phyloP scores from a whole-genome alignment of 163 green algal genomes.

The Scenedesmus sp. region DNA sequence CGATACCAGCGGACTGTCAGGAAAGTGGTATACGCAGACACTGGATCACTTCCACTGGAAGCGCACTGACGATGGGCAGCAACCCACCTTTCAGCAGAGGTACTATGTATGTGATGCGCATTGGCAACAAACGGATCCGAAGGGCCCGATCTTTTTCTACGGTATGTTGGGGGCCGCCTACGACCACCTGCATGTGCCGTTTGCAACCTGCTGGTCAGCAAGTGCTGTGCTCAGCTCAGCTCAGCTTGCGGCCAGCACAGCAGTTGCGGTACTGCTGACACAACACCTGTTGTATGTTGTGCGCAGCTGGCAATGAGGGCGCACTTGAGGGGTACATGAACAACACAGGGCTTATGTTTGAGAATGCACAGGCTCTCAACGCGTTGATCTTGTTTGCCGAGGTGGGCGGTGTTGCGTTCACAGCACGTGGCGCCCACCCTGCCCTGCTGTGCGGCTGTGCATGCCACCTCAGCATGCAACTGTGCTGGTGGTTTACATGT shows the following conservation, averaged over 20 bases:
- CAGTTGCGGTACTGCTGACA: background rate
- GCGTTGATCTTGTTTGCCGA: conserved; percentile 90
- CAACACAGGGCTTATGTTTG: conserved; percentile 86
- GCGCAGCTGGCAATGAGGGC: conserved; percentile 66
- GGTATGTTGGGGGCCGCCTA: conserved; percentile 62
- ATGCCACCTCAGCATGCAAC: background rate
- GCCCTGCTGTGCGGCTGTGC: background rate
- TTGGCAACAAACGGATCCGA: background rate
- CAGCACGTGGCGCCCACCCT: too few relatives aligned
- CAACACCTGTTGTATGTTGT: background rate
- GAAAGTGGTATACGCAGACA: conserved; percentile 60
- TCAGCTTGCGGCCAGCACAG: background rate
- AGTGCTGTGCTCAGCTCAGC: background rate
- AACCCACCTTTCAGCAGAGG: conserved; percentile 75
- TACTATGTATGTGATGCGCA: conserved; percentile 81
- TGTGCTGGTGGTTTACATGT: too few relatives aligned
- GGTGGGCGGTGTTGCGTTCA: conserved; percentile 37
- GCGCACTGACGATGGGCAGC: background rate
- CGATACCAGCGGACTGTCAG: conserved; percentile 54
- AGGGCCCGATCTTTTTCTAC: conserved; percentile 92
- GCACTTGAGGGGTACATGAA: conserved; percentile 62
- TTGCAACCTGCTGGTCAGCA: background rate
- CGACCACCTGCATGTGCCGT: background rate
- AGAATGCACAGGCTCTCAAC: conserved; percentile 78
- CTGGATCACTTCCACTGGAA: conserved; percentile 77